These are phyloP conservation scores for Haematococcus lacustris DNA, from an alignment of 139 green algal genomes.

Conservation along the genomic window DNA sequence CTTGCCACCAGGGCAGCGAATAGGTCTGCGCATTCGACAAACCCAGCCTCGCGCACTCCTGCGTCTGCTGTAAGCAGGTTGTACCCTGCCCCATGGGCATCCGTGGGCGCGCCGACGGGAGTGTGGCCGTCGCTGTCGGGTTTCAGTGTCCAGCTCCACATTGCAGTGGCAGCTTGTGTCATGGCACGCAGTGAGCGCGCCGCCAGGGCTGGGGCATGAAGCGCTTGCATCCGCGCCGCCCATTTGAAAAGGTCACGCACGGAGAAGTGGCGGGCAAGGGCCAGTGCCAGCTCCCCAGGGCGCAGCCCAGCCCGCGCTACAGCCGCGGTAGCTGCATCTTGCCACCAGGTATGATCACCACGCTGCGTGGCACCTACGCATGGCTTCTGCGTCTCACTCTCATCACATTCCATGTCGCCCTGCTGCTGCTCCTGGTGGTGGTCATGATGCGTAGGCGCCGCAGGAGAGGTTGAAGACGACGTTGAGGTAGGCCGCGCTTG, in stretches of 20 bases:
- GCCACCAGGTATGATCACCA: conserved; percentile 1
- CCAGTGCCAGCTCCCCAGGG: conserved; percentile 45
- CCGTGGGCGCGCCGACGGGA: too few species aligned
- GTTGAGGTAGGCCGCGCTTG: conserved; percentile 12
- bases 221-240: conserved; percentile 54
- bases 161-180: background rate
- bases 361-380: background rate
- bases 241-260: conserved; percentile 81
- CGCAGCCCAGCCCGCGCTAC: conserved; percentile 36
- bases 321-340: conserved; percentile 20
- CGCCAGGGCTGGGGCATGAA: background rate
- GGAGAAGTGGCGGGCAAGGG: conserved; percentile 57
- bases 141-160: too few species aligned
- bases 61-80: too few species aligned
- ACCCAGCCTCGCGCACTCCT: conserved; percentile 26
- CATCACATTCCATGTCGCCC: background rate
- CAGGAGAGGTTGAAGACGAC: background rate
- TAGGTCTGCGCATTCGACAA: conserved; percentile 37
- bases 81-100: too few species aligned
- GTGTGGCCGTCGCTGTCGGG: too few species aligned
- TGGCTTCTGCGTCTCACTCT: background rate
- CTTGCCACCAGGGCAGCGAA: conserved; percentile 32
- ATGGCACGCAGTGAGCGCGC: background rate
- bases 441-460: background rate
- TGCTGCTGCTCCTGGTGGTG: conserved; percentile 11